A percentile compares a stretch with the other conserved stretches of the same genome.
Conservation (phyloP, 148 eudicot species). For the Vaccinium macrocarpon region DNA sequence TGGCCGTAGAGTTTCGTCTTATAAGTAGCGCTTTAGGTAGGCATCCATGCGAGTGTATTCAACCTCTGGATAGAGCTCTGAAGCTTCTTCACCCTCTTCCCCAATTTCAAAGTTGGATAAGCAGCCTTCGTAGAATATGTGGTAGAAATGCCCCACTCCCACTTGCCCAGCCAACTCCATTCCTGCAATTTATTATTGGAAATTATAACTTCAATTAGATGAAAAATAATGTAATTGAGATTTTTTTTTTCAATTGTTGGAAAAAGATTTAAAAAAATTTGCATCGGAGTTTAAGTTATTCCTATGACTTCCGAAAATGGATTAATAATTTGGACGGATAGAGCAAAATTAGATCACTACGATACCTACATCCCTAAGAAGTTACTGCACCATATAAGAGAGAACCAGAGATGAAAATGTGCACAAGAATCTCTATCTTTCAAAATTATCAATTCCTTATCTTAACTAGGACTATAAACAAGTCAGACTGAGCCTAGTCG, state of each 20-base stretch:
- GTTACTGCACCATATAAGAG: too few species aligned
- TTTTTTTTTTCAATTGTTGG: too few species aligned
- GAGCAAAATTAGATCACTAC: too few species aligned
- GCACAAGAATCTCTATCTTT: too few species aligned
- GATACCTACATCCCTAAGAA: too few species aligned
- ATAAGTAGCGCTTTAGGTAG: conserved; percentile 37
- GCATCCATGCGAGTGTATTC: conserved; percentile 36
- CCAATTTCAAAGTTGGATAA: conserved; percentile 43
- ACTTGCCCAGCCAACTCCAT: conserved; percentile 40
- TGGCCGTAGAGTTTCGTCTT: not conserved
- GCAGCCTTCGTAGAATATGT: conserved; percentile 58
- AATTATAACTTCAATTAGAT: not conserved
- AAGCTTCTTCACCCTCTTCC: conserved; percentile 46
- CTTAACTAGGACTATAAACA: too few species aligned
- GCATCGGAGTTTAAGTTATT: not conserved
- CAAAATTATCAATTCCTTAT: too few species aligned
- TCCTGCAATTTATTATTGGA: conserved; percentile 21
- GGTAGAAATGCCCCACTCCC: conserved; percentile 55
- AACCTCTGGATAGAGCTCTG: conserved; percentile 47
- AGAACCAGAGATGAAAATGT: too few species aligned
- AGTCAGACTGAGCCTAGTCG: too few species aligned
- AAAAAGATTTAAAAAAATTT: not conserved
- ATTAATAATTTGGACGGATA: too few species aligned
- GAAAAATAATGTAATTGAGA: too few species aligned
- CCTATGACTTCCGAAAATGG: too few species aligned